Evolutionary conservation across 345 rosid species (phyloP).

Genomic region (Eucalyptus pumila): DNA sequence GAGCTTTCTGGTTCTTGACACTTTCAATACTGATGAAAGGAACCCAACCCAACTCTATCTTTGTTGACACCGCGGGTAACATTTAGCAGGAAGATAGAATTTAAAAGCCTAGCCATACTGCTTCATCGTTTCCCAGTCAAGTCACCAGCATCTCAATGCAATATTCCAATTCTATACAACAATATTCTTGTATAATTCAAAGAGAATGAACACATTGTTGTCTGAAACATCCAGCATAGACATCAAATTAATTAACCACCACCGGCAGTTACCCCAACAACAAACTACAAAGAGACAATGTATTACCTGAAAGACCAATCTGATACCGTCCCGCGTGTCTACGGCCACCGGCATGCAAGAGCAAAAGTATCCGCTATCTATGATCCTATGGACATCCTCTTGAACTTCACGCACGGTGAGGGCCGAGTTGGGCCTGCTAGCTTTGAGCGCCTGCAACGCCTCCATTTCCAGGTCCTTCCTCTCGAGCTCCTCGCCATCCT

Average conservation of each 20-base stretch:
- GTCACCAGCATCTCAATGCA: not conserved
- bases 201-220: not conserved
- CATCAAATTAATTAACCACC: not conserved
- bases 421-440: slow-evolving; percentile 81
- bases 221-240: not conserved
- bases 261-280: not conserved
- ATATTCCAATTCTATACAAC: not conserved
- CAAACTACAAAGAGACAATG: not conserved
- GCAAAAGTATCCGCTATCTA: slow-evolving; percentile 76
- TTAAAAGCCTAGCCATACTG: not conserved
- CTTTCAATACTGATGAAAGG: not conserved
- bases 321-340: slow-evolving; percentile 85
- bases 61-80: not conserved
- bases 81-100: not conserved
- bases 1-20: not conserved
- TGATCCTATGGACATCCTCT: slow-evolving; percentile 89
- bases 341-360: slow-evolving; percentile 90
- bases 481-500: slow-evolving; percentile 91
- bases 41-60: not conserved
- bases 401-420: slow-evolving; percentile 78
- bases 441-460: slow-evolving; percentile 73
- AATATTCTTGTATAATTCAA: not conserved
- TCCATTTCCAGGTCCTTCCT: slow-evolving; percentile 82
- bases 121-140: not conserved
- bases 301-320: slow-evolving; percentile 77